Evolutionary conservation across 495 filamentous ascomycete species (phyloP).

Genomic region (Hypomontagnella submonticulosa): DNA sequence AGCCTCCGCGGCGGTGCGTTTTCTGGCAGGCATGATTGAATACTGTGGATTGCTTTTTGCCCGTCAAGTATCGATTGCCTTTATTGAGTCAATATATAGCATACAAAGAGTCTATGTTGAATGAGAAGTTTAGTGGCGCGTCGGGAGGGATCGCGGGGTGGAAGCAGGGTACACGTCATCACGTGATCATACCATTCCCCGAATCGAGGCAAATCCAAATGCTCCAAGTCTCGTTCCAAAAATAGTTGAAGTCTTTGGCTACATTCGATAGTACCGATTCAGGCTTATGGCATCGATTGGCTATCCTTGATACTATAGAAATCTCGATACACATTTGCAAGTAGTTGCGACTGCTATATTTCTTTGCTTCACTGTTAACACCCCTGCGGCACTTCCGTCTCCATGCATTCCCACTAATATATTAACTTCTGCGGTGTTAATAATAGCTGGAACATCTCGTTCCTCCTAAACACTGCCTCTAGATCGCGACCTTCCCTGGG

Average conservation of each 20-base stretch:
- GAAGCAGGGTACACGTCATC: constrained; percentile 24
- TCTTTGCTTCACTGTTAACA: background rate
- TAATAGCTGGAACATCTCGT: constrained; percentile 11
- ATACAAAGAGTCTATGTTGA: background rate
- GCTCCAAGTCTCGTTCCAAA: too few species aligned
- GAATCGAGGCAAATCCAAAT: too few species aligned
- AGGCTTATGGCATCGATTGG: too few species aligned
- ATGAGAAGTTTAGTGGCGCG: constrained; percentile 33
- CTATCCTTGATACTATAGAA: background rate
- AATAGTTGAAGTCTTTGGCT: too few species aligned
- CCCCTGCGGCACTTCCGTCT: background rate
- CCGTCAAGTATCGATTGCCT: background rate
- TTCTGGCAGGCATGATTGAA: constrained; percentile 40
- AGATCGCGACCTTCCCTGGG: background rate
- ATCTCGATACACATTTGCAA: background rate
- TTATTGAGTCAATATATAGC: background rate
- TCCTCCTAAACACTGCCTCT: constrained; percentile 6
- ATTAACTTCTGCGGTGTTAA: constrained; percentile 12
- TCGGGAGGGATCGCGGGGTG: constrained; percentile 16
- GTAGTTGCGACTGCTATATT: constrained; percentile 1
- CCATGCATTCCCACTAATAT: background rate
- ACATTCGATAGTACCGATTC: too few species aligned
- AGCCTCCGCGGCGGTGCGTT: constrained; percentile 33
- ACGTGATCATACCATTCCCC: constrained; percentile 24
- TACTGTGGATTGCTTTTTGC: background rate